These are phyloP conservation scores for Pseudocohnilembus persalinus DNA, from an alignment of 169 alveolate species.

Conservation along the genomic window DNA sequence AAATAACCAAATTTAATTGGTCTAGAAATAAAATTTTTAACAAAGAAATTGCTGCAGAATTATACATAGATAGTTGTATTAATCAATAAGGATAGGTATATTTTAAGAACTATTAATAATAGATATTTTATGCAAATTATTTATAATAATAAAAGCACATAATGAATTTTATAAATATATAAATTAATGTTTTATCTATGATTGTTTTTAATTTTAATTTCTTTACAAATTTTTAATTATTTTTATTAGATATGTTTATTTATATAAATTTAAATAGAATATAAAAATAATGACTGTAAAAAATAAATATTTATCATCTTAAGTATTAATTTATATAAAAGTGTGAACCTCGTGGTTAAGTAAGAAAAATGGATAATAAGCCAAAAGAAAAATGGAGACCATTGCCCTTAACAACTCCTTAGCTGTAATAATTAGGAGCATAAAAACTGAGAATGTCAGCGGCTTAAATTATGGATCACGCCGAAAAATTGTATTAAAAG, in stretches of 20 bases:
- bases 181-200: too few species aligned
- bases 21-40: conserved; percentile 81
- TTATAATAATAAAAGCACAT: too few species aligned
- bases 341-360: conserved; percentile 7
- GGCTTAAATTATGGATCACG: conserved; percentile 93
- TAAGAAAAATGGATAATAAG: conserved; percentile 43
- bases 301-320: too few species aligned
- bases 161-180: too few species aligned
- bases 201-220: too few species aligned
- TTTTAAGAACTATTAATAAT: conserved; percentile 7
- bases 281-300: too few species aligned
- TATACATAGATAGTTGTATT: conserved; percentile 78
- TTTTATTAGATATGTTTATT: too few species aligned
- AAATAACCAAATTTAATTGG: conserved; percentile 74
- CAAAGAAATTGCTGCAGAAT: conserved; percentile 54
- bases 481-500: conserved; percentile 94
- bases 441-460: conserved; percentile 85
- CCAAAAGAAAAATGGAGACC: conserved; percentile 75
- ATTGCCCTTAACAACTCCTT: conserved; percentile 85
- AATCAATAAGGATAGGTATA: conserved; percentile 66
- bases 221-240: too few species aligned
- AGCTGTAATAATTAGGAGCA: conserved; percentile 83
- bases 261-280: too few species aligned
- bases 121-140: too few species aligned
- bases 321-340: too few species aligned